These are phyloP conservation scores for Mitragyna speciosa DNA, from an alignment of 257 asterid species.

Conservation along the genomic window DNA sequence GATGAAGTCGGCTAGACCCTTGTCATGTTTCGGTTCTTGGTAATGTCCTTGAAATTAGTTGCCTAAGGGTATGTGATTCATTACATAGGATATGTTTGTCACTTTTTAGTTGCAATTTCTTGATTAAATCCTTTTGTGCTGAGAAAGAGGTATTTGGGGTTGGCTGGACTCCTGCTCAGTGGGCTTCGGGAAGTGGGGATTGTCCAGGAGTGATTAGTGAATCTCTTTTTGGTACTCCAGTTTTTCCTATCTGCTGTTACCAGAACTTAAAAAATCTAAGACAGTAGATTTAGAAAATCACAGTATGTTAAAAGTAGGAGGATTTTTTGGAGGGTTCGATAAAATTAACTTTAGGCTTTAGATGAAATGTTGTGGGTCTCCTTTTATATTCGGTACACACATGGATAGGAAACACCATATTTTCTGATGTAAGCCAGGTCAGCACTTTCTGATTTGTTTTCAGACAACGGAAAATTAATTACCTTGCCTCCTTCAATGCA, in stretches of 20 bases:
- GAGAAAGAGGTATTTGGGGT: background rate
- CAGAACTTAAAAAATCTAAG: slow-evolving; percentile 1
- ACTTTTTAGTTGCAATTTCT: background rate
- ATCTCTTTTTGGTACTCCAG: background rate
- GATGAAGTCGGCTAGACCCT: background rate
- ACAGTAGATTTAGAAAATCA: background rate
- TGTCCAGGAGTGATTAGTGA: background rate
- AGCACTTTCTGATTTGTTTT: background rate
- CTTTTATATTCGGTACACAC: background rate
- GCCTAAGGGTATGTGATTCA: background rate
- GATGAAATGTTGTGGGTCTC: background rate
- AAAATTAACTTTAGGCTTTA: background rate
- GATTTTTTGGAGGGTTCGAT: background rate
- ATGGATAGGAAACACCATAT: background rate
- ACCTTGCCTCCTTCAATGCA: background rate
- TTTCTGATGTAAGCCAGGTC: background rate
- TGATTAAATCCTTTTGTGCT: background rate
- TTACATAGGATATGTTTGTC: background rate
- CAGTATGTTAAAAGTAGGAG: background rate
- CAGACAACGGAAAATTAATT: background rate
- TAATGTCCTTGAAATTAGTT: background rate
- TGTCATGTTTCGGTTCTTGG: background rate
- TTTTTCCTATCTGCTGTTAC: background rate
- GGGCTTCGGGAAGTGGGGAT: background rate
- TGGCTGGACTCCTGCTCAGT: background rate